Evolutionary conservation across 176 grass and related monocot species (phyloP).

Genomic region (Carex pumila): DNA sequence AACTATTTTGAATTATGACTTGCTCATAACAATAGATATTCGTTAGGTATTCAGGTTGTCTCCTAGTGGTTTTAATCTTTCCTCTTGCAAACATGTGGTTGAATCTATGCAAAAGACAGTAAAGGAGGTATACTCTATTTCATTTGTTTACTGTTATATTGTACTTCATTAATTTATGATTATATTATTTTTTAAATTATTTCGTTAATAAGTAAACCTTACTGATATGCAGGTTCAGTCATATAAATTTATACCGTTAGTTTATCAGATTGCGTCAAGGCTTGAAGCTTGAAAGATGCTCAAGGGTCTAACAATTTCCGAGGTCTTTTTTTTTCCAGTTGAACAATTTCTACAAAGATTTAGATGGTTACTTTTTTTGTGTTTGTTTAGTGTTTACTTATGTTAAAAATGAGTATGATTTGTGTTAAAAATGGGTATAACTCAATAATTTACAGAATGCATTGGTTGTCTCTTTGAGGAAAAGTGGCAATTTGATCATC

Average conservation of each 20-base stretch:
- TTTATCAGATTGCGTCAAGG: conserved; percentile 96
- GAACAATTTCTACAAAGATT: not conserved
- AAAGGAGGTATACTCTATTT: too few relatives aligned
- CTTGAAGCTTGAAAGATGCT: conserved; percentile 78
- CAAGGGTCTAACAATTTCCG: conserved; percentile 71
- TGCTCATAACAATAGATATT: conserved; percentile 17
- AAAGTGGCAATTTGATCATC: too few relatives aligned
- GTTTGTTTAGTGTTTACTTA: too few relatives aligned
- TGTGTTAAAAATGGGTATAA: not conserved
- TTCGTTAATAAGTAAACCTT: too few relatives aligned
- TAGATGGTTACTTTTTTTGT: not conserved
- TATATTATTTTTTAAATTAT: too few relatives aligned
- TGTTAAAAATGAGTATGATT: not conserved
- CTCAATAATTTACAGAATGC: too few relatives aligned
- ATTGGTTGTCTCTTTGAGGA: too few relatives aligned
- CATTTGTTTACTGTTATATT: too few relatives aligned
- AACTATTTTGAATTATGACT: not conserved
- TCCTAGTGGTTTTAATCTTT: conserved; percentile 94
- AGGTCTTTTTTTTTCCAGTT: conserved; percentile 43
- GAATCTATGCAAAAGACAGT: too few relatives aligned
- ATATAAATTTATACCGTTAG: too few relatives aligned
- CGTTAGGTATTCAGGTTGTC: conserved; percentile 89
- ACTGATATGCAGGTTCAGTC: too few relatives aligned
- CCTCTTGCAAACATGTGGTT: conserved; percentile 51
- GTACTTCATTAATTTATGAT: too few relatives aligned